Evolutionary conservation across 2,329 filamentous ascomycete genomes (phyloP).

Genomic region (Lomentospora prolificans): DNA sequence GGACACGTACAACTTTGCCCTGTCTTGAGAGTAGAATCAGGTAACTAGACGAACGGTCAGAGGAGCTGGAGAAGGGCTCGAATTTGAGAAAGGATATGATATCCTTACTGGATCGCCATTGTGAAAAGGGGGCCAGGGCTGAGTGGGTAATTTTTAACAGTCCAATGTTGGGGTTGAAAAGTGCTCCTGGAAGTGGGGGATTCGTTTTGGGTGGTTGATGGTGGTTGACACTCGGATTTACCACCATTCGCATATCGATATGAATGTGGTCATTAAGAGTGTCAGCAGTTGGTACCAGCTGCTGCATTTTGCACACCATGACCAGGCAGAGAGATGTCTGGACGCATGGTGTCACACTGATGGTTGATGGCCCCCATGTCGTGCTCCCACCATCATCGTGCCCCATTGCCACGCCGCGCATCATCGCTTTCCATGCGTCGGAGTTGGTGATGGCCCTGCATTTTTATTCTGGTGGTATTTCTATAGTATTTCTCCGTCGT

Average conservation of each 20-base stretch:
- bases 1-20: slow-evolving; percentile 85
- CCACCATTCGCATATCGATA: too few species aligned
- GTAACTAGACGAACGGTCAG: slow-evolving; percentile 53
- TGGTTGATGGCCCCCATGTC: not conserved
- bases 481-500: not conserved
- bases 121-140: slow-evolving; percentile 12
- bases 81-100: not conserved
- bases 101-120: slow-evolving; percentile 36
- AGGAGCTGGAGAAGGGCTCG: not conserved
- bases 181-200: slow-evolving; percentile 1
- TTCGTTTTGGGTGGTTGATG: not conserved
- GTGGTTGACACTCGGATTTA: too few species aligned
- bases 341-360: not conserved
- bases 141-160: not conserved
- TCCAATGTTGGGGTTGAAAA: slow-evolving; percentile 1
- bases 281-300: too few species aligned
- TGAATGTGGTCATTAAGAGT: too few species aligned
- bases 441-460: not conserved
- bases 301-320: too few species aligned
- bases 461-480: not conserved
- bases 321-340: too few species aligned
- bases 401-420: not conserved
- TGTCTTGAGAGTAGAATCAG: slow-evolving; percentile 94
- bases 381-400: not conserved
- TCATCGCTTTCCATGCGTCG: not conserved